These are phyloP conservation scores for Fragilariopsis cylindrus DNA, from an alignment of 108 stramenopile genomes.

Conservation along the genomic window DNA sequence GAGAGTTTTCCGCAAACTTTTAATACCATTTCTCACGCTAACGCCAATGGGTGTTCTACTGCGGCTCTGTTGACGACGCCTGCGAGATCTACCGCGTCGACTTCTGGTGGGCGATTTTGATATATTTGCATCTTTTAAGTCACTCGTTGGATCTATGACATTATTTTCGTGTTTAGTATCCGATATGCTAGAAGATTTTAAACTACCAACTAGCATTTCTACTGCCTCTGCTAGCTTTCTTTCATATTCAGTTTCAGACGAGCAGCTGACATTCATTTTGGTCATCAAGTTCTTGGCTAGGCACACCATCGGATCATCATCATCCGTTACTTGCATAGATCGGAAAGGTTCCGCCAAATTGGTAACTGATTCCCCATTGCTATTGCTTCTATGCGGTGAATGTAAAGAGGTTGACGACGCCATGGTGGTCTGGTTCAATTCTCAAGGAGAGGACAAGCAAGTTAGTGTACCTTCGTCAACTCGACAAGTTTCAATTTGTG, in stretches of 20 bases:
- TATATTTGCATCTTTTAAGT: background rate
- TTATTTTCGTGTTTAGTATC: background rate
- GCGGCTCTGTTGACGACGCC: background rate
- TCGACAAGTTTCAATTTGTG: too few species aligned
- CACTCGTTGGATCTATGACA: background rate
- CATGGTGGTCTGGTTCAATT: background rate
- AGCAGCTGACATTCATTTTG: background rate
- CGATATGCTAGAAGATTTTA: background rate
- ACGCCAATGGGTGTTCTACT: background rate
- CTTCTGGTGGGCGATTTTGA: background rate
- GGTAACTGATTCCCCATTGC: constrained; percentile 5
- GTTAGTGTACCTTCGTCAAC: too few species aligned
- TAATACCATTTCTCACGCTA: background rate
- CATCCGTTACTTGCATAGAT: constrained; percentile 8
- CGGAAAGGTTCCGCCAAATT: constrained; percentile 3
- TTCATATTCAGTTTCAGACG: too few species aligned
- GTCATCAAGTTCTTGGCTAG: constrained; percentile 6
- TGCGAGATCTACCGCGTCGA: background rate
- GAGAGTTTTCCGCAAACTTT: background rate
- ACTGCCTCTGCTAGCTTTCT: too few species aligned
- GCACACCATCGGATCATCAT: background rate
- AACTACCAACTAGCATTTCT: too few species aligned
- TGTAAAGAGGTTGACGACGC: background rate
- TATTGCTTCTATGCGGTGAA: background rate
- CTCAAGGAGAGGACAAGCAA: background rate